A percentile compares a stretch with the other conserved stretches of the same genome.
phyloP scores from a whole-genome alignment of 2,329 filamentous ascomycete species.

The Aspergillus pseudoglaucus region DNA sequence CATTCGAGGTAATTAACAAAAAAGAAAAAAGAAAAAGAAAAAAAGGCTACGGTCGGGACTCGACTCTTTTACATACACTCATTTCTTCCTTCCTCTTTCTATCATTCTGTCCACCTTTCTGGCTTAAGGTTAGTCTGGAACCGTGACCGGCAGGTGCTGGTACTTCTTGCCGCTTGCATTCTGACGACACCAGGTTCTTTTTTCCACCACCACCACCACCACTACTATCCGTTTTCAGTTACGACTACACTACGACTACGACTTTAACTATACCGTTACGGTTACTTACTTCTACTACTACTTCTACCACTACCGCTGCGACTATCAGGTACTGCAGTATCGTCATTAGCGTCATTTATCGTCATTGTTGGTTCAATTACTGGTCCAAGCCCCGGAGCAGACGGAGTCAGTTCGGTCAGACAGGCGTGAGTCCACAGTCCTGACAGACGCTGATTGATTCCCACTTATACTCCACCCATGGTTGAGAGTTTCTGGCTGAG shows the following conservation, averaged over 20 bases:
- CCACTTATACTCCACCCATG: conserved; percentile 18
- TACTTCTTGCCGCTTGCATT: conserved; percentile 28
- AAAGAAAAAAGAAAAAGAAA: conserved; percentile 3
- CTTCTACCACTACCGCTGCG: too few species aligned
- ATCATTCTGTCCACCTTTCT: neutral
- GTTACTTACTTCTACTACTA: too few species aligned
- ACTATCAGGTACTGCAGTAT: too few species aligned
- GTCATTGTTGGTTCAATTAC: too few species aligned
- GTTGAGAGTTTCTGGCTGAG: conserved; percentile 9
- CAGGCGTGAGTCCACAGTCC: neutral
- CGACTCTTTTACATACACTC: neutral
- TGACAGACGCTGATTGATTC: conserved; percentile 7
- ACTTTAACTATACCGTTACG: too few species aligned
- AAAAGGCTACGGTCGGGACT: conserved; percentile 1
- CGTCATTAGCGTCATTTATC: too few species aligned
- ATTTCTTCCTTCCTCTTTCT: neutral
- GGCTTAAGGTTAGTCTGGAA: conserved; percentile 26
- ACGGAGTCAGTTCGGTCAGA: neutral
- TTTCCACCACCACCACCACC: conserved; percentile 1
- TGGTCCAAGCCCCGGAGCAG: neutral
- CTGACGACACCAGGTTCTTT: conserved; percentile 27
- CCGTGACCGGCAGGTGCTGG: conserved; percentile 19
- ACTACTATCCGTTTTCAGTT: neutral
- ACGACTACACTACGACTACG: neutral
- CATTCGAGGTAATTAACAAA: neutral